A percentile compares a stretch with the other conserved stretches of the same genome.
These are phyloP conservation scores for Cyclospora cayetanensis DNA, from an alignment of 169 alveolate genomes.

Conservation along the genomic window DNA sequence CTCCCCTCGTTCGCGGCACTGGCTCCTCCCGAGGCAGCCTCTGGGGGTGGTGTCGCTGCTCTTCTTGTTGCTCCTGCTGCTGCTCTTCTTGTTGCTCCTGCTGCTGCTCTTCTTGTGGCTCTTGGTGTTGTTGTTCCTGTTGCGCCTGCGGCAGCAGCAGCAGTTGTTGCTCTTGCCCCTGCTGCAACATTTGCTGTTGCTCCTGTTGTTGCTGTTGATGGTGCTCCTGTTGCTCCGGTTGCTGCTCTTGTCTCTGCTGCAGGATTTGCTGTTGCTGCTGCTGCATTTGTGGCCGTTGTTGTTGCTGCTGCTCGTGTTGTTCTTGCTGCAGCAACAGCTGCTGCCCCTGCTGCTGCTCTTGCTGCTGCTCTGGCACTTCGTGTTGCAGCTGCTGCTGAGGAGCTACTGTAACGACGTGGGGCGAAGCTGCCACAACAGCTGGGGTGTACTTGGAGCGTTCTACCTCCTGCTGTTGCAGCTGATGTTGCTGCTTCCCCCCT, in stretches of 20 bases:
- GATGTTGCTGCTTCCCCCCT: conserved; percentile 22
- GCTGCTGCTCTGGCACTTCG: background rate
- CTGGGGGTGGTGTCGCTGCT: no score
- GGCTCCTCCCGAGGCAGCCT: no score
- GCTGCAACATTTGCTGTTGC: conserved; percentile 2
- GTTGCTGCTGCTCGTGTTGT: background rate
- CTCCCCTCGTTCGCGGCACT: no score
- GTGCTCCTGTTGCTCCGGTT: background rate
- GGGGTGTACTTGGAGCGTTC: background rate
- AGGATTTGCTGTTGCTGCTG: conserved; percentile 3
- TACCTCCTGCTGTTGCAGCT: background rate
- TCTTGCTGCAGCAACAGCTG: conserved; percentile 13
- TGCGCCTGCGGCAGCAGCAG: conserved; percentile 7
- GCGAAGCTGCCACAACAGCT: background rate
- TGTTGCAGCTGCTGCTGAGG: background rate
- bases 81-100: background rate
- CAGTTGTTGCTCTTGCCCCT: background rate
- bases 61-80: background rate
- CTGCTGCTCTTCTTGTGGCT: no score
- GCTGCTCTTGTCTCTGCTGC: background rate
- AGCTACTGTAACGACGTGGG: background rate
- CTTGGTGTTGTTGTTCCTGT: background rate
- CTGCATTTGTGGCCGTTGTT: background rate
- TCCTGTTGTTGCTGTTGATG: background rate
- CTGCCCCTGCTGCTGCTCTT: background rate